Conservation (phyloP, 306 rosid species). For the Senna siamea region DNA sequence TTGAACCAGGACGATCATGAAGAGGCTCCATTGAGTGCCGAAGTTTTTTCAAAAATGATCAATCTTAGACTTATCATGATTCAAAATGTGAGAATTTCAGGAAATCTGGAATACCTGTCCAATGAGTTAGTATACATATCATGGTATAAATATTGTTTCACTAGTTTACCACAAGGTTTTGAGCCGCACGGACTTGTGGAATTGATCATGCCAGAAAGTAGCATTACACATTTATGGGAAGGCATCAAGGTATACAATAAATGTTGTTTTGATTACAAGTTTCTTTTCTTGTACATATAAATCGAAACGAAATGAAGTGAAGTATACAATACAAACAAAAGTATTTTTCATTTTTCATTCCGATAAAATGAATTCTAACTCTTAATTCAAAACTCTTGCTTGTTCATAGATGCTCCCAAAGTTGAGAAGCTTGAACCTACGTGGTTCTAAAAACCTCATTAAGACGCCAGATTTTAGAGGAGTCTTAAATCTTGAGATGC, state of each 20-base stretch:
- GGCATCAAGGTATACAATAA: constrained; percentile 22
- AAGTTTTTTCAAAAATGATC: not conserved
- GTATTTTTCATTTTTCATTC: no score
- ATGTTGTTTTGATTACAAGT: no score
- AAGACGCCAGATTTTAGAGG: no score
- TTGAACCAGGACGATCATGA: not conserved
- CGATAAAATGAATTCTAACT: no score
- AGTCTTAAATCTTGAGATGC: no score
- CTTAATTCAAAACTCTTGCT: no score
- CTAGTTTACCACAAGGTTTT: not conserved
- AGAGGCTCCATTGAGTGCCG: not conserved
- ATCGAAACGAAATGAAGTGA: no score
- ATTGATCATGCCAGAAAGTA: not conserved
- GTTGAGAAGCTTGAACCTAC: no score
- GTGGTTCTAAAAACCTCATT: no score
- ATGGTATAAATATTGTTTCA: not conserved
- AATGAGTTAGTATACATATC: not conserved
- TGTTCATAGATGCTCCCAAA: no score
- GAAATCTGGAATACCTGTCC: not conserved
- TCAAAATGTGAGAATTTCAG: not conserved
- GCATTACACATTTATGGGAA: constrained; percentile 2
- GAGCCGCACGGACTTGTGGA: not conserved
- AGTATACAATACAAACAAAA: no score
- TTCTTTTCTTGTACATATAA: not conserved
- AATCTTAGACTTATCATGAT: not conserved